Evolutionary conservation across 345 rosid genomes (phyloP).

Genomic region (Eucalyptus sideroxylon): DNA sequence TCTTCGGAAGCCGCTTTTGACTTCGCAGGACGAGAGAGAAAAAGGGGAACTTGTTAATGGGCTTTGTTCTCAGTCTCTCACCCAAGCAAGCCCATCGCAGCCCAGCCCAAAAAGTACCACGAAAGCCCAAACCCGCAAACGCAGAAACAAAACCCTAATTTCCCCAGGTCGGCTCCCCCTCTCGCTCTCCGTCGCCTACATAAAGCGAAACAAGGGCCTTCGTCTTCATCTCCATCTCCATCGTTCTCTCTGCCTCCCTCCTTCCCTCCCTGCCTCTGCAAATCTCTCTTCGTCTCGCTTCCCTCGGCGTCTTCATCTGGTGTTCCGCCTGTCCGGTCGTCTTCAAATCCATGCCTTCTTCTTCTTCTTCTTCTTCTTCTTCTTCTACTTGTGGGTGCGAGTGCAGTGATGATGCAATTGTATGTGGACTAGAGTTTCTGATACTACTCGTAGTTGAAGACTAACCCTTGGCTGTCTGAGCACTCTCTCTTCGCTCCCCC

Average conservation of each 20-base stretch:
- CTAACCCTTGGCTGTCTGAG: constrained; percentile 99
- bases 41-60: background rate
- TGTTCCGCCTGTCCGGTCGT: background rate
- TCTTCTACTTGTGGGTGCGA: background rate
- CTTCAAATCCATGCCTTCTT: background rate
- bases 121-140: background rate
- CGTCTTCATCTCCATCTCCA: background rate
- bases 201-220: background rate
- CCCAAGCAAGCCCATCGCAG: background rate
- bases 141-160: background rate
- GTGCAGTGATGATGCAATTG: constrained; percentile 53
- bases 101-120: background rate
- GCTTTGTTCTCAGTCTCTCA: background rate
- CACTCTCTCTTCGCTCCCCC: background rate
- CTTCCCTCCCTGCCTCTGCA: background rate
- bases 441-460: constrained; percentile 66
- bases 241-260: background rate
- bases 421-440: constrained; percentile 99
- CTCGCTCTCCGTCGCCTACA: background rate
- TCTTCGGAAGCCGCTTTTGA: background rate
- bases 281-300: background rate
- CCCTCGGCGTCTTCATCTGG: background rate
- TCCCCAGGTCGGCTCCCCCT: background rate
- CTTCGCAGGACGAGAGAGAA: background rate
- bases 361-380: background rate